These are phyloP conservation scores for Patellifolia procumbens DNA, from an alignment of 179 eudicot genomes.

Conservation along the genomic window DNA sequence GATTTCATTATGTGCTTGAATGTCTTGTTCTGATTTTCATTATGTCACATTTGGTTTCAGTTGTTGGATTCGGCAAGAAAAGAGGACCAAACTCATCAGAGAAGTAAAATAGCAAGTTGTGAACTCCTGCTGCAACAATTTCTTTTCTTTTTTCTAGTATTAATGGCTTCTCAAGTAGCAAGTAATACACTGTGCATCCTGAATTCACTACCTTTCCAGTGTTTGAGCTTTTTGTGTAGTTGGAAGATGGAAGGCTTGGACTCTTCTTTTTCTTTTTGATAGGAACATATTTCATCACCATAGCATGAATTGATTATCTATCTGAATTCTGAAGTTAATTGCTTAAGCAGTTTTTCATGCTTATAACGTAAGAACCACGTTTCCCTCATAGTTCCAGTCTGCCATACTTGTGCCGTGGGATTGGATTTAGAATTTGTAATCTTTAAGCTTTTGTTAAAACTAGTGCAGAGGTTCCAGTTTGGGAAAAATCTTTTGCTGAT, in stretches of 20 bases:
- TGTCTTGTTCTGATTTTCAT: not conserved
- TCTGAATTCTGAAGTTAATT: too few relatives aligned
- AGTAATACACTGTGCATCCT: constrained; percentile 1
- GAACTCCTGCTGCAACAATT: constrained; percentile 6
- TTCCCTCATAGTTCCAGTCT: too few relatives aligned
- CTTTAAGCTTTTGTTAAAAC: too few relatives aligned
- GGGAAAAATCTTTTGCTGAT: too few relatives aligned
- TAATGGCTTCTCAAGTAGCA: not conserved
- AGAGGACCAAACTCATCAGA: constrained; percentile 67
- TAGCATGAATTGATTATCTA: too few relatives aligned
- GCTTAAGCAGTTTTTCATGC: too few relatives aligned
- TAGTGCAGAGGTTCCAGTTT: too few relatives aligned
- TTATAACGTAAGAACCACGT: too few relatives aligned
- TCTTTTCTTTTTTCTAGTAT: not conserved
- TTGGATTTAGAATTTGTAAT: too few relatives aligned
- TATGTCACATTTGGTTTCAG: constrained; percentile 31
- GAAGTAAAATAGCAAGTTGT: constrained; percentile 39
- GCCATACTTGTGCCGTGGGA: too few relatives aligned
- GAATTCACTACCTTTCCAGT: not conserved
- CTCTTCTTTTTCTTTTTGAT: not conserved
- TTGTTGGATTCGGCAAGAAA: constrained; percentile 64
- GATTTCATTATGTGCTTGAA: too few relatives aligned
- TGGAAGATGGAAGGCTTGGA: too few relatives aligned
- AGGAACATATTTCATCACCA: not conserved
- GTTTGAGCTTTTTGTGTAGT: not conserved